Evolutionary conservation across 2,329 filamentous ascomycete species (phyloP).

Genomic region (Claviceps citrina): DNA sequence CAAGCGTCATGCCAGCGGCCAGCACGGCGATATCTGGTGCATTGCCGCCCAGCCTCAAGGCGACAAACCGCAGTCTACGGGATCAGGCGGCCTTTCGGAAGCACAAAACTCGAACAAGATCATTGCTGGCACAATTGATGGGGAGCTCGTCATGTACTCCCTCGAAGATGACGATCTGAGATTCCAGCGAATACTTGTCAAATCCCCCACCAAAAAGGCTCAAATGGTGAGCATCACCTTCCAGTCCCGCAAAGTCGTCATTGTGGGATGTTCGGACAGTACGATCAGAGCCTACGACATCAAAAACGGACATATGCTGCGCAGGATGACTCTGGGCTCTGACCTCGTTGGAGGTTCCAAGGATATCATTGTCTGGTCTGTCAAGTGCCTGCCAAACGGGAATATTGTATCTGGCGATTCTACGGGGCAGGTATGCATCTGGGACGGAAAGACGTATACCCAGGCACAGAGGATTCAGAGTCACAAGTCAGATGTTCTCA

Average conservation of each 20-base stretch:
- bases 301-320: conserved; percentile 56
- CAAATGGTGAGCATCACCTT: conserved; percentile 85
- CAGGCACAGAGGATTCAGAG: conserved; percentile 72
- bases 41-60: conserved; percentile 63
- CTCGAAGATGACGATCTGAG: conserved; percentile 71
- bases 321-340: conserved; percentile 73
- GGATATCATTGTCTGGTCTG: conserved; percentile 82
- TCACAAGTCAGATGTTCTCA: conserved; percentile 81
- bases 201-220: conserved; percentile 67
- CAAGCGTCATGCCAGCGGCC: conserved; percentile 70
- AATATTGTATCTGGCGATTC: conserved; percentile 93
- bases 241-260: conserved; percentile 65
- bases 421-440: conserved; percentile 82
- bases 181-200: conserved; percentile 60
- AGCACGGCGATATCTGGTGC: conserved; percentile 95
- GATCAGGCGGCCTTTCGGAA: conserved; percentile 7
- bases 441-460: conserved; percentile 85
- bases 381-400: conserved; percentile 73
- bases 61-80: conserved; percentile 6
- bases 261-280: conserved; percentile 92
- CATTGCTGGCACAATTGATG: conserved; percentile 79
- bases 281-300: conserved; percentile 86
- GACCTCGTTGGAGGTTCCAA: conserved; percentile 63
- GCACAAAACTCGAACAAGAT: conserved; percentile 41
- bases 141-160: conserved; percentile 72